Percentiles rank a stretch among this genome's conserved stretches.
Evolutionary conservation across 2,329 filamentous ascomycete species (phyloP).

Genomic region (Ophiostoma quercus): DNA sequence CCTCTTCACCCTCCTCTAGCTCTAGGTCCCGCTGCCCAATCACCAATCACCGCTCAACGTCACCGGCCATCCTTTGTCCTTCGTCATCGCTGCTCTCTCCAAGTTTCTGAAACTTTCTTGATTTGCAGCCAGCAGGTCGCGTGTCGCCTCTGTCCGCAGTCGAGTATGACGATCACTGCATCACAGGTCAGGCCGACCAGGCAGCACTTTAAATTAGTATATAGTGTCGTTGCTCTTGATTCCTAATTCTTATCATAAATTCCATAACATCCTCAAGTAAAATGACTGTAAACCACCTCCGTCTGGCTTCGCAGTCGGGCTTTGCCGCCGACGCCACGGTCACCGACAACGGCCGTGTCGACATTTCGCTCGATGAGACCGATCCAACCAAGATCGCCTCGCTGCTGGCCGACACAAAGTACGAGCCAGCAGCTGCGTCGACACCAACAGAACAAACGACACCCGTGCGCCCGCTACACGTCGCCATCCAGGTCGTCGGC

Average conservation of each 20-base stretch:
- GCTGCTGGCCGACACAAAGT: conserved; percentile 42
- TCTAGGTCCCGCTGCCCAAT: background rate
- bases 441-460: conserved; percentile 43
- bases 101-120: background rate
- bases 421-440: background rate
- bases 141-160: background rate
- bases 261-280: no score
- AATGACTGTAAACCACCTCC: conserved; percentile 44
- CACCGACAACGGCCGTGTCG: conserved; percentile 66
- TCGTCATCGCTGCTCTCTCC: conserved; percentile 5
- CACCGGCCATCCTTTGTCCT: background rate
- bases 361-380: conserved; percentile 73
- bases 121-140: background rate
- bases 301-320: conserved; percentile 54
- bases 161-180: background rate
- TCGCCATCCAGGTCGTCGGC: conserved; percentile 71
- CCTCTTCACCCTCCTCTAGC: background rate
- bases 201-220: background rate
- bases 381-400: conserved; percentile 56
- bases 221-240: no score
- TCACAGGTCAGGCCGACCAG: background rate
- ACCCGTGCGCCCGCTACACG: conserved; percentile 46
- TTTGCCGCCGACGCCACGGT: conserved; percentile 58
- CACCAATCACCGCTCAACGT: background rate
- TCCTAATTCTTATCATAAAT: no score